These are phyloP conservation scores for Aspergillus versicolor DNA, from an alignment of 2,329 filamentous ascomycete species.

Conservation along the genomic window DNA sequence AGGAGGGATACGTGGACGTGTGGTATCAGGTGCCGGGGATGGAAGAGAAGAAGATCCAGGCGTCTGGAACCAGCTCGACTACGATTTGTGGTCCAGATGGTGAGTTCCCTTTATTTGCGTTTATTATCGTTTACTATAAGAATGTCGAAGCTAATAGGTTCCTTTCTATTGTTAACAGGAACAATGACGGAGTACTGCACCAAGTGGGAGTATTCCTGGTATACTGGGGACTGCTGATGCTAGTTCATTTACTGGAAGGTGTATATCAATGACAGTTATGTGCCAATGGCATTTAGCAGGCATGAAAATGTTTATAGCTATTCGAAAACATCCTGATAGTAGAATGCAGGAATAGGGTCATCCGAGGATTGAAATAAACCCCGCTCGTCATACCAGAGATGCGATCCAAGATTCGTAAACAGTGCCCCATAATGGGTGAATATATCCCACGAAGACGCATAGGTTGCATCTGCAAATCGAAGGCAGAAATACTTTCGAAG, in stretches of 20 bases:
- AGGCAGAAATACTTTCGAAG: conserved; percentile 5
- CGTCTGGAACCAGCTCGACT: neutral
- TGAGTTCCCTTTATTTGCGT: neutral
- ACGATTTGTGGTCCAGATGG: neutral
- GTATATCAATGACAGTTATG: no score
- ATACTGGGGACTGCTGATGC: neutral
- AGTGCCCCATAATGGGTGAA: neutral
- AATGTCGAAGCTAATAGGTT: neutral
- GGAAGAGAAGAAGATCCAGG: neutral
- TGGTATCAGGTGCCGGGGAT: no score
- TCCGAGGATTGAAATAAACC: neutral
- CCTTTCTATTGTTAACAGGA: neutral
- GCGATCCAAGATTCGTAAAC: neutral
- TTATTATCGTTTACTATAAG: neutral
- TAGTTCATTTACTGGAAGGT: no score
- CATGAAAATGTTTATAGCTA: neutral
- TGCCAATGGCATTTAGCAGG: neutral
- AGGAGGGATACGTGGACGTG: no score
- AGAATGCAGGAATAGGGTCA: neutral
- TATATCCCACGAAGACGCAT: neutral
- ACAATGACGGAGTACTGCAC: neutral
- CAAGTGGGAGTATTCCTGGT: neutral
- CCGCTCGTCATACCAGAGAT: neutral
- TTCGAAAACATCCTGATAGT: neutral
- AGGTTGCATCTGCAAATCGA: neutral